phyloP scores from a whole-genome alignment of 2,329 filamentous ascomycete genomes.

The Akanthomyces uredinophilus region DNA sequence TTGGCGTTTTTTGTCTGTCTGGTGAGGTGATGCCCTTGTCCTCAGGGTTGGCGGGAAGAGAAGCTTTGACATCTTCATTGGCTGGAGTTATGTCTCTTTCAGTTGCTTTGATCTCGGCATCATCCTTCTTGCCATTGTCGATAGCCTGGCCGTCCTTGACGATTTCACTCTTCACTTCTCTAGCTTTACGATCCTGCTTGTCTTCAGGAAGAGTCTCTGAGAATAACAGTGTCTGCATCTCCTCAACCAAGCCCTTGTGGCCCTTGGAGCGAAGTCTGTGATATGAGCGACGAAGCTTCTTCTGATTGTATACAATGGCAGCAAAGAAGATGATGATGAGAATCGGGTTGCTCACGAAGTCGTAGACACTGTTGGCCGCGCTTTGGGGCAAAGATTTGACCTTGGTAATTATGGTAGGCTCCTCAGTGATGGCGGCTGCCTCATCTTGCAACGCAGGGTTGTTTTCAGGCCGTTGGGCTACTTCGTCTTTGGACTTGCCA shows the following conservation, averaged over 20 bases:
- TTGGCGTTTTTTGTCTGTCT: background rate
- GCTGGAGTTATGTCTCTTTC: background rate
- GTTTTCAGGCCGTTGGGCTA: conserved; percentile 28
- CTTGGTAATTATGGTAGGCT: conserved; percentile 43
- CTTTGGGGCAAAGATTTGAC: conserved; percentile 47
- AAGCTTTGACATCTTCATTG: background rate
- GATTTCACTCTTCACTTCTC: background rate
- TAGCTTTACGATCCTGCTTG: background rate
- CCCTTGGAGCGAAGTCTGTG: conserved; percentile 28
- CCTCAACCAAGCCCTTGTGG: conserved; percentile 20
- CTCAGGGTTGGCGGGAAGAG: background rate
- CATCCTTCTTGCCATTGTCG: background rate
- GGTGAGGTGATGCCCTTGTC: background rate
- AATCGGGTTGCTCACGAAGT: conserved; percentile 53
- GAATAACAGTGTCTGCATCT: conserved; percentile 9
- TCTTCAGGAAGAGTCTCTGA: conserved; percentile 7
- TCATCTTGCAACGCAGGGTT: conserved; percentile 2
- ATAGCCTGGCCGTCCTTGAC: background rate
- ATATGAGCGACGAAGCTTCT: conserved; percentile 39
- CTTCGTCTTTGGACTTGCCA: conserved; percentile 26
- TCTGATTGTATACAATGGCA: conserved; percentile 39
- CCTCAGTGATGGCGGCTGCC: conserved; percentile 27
- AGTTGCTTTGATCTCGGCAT: background rate
- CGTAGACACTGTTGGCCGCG: conserved; percentile 45
- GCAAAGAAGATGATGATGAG: conserved; percentile 42